A percentile compares a stretch with the other conserved stretches of the same genome.
phyloP scores from a whole-genome alignment of 2,329 filamentous ascomycete genomes.

The Tolypocladium sp. region DNA sequence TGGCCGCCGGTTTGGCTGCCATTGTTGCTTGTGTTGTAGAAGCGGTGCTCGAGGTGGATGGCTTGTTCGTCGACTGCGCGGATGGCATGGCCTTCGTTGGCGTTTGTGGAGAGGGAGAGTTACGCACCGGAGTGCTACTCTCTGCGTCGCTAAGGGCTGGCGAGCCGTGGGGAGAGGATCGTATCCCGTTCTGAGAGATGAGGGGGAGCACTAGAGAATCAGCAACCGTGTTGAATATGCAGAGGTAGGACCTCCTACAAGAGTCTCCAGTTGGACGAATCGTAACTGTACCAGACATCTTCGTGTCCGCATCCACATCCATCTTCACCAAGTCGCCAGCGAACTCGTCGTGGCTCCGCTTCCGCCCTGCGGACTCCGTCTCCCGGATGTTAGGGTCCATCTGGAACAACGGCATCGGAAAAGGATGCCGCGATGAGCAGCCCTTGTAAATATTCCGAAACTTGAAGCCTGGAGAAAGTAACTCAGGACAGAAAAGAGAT shows the following conservation, averaged over 20 bases:
- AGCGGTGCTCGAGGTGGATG: constrained; percentile 13
- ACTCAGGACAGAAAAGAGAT: background rate
- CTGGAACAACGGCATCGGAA: constrained; percentile 36
- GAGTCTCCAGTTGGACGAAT: constrained; percentile 11
- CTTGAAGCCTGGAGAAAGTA: no score
- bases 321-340: constrained; percentile 20
- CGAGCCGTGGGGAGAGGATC: constrained; percentile 19
- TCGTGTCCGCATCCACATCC: constrained; percentile 11
- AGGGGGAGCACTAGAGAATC: constrained; percentile 13
- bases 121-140: constrained; percentile 27
- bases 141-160: constrained; percentile 31
- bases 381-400: constrained; percentile 40
- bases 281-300: constrained; percentile 6
- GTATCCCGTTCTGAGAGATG: constrained; percentile 11
- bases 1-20: constrained; percentile 21
- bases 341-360: constrained; percentile 38
- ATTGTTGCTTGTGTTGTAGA: constrained; percentile 1
- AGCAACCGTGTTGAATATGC: constrained; percentile 1
- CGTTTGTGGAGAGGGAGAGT: constrained; percentile 25
- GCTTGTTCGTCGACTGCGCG: constrained; percentile 1
- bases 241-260: constrained; percentile 6
- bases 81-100: constrained; percentile 15
- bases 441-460: background rate
- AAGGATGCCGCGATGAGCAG: background rate
- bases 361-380: constrained; percentile 29